Conservation (phyloP, 2,329 filamentous ascomycete species). For the Paraconiothyrium brasiliense region DNA sequence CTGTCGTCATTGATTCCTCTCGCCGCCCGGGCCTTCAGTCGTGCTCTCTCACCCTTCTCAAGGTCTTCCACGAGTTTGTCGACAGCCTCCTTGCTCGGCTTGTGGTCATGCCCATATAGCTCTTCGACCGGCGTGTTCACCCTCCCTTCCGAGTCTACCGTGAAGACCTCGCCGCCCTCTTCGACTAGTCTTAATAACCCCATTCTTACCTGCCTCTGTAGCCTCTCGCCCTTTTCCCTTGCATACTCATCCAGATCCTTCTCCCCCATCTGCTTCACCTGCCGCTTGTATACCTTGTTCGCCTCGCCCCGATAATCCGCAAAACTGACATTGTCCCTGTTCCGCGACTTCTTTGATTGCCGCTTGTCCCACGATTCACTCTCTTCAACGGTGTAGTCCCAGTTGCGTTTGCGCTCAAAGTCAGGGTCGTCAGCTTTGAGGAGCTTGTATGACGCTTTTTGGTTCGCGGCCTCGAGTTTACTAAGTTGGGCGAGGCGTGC, state of each 20-base stretch:
- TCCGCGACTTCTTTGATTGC: conserved; percentile 82
- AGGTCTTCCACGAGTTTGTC: conserved; percentile 88
- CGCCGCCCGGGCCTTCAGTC: conserved; percentile 86
- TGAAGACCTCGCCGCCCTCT: conserved; percentile 85
- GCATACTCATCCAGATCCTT: conserved; percentile 83
- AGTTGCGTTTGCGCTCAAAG: conserved; percentile 96
- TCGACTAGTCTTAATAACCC: conserved; percentile 93
- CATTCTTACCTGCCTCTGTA: conserved; percentile 83
- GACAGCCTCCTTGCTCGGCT: conserved; percentile 84
- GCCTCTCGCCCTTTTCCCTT: conserved; percentile 81
- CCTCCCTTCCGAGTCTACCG: conserved; percentile 87
- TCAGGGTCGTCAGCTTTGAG: conserved; percentile 92
- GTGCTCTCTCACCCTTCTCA: conserved; percentile 84
- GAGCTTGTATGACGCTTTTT: conserved; percentile 89
- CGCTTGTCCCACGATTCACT: conserved; percentile 93
- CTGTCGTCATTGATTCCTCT: conserved; percentile 78
- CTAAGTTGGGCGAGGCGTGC: conserved; percentile 67
- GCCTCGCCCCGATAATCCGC: conserved; percentile 88
- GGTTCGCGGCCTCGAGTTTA: conserved; percentile 83
- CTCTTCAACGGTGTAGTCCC: conserved; percentile 98
- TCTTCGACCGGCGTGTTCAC: conserved; percentile 92
- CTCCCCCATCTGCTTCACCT: conserved; percentile 78
- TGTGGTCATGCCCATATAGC: conserved; percentile 82
- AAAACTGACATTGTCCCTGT: conserved; percentile 87
- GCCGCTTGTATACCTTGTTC: conserved; percentile 91